Percentiles rank a stretch among this genome's conserved stretches.
Evolutionary conservation across 345 rosid genomes (phyloP).

Genomic region (Anastatica hierochuntica): DNA sequence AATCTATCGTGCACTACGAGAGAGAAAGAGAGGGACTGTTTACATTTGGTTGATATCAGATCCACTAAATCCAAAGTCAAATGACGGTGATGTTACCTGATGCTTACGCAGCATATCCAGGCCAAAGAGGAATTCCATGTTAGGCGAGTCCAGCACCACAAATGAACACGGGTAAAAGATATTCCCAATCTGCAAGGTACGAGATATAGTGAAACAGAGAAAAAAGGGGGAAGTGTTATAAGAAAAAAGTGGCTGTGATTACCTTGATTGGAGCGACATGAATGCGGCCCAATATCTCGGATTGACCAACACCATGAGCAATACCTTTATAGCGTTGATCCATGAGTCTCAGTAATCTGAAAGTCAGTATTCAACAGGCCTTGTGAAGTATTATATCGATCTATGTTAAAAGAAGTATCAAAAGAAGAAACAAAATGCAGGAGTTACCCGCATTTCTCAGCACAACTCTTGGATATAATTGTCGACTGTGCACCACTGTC

Average conservation of each 20-base stretch:
- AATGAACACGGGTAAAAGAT: slow-evolving; percentile 91
- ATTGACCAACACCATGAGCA: slow-evolving; percentile 98
- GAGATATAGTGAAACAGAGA: neutral
- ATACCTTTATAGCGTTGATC: slow-evolving; percentile 88
- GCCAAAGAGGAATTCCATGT: slow-evolving; percentile 96
- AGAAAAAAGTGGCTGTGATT: neutral
- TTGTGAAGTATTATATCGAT: neutral
- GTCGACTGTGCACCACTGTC: slow-evolving; percentile 99
- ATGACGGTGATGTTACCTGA: slow-evolving; percentile 48
- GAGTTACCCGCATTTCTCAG: slow-evolving; percentile 86
- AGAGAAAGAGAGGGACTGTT: neutral
- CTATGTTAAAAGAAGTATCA: neutral
- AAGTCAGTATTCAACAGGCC: slow-evolving; percentile 9
- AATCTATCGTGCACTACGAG: slow-evolving; percentile 77
- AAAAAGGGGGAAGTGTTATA: neutral
- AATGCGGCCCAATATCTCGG: slow-evolving; percentile 93
- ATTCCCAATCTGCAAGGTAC: slow-evolving; percentile 54
- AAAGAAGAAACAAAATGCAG: neutral
- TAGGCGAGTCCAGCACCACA: slow-evolving; percentile 83
- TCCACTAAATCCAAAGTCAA: neutral
- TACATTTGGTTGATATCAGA: slow-evolving; percentile 2
- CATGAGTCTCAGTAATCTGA: slow-evolving; percentile 81
- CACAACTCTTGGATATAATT: slow-evolving; percentile 96
- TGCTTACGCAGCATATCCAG: slow-evolving; percentile 99
- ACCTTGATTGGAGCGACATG: slow-evolving; percentile 99